Evolutionary conservation across 805 yeast genomes (phyloP).

Genomic region (Sungouiozyma ichnusensis): DNA sequence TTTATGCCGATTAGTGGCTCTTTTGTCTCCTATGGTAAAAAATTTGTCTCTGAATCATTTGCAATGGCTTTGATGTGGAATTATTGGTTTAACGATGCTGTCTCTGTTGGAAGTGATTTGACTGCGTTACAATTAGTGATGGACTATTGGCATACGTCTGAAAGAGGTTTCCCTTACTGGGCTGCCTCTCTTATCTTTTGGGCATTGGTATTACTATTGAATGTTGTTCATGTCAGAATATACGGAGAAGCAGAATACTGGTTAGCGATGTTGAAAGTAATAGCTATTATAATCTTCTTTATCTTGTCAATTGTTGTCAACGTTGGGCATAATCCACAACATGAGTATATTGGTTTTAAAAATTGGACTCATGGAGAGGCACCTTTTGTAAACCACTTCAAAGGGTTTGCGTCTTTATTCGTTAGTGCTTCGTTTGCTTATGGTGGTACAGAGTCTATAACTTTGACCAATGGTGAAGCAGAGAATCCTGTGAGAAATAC

Average conservation of each 20-base stretch:
- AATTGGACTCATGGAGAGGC: constrained; percentile 48
- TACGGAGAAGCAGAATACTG: constrained; percentile 58
- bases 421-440: constrained; percentile 43
- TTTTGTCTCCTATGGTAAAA: constrained; percentile 45
- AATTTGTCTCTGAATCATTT: constrained; percentile 55
- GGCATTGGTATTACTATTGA: constrained; percentile 35
- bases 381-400: constrained; percentile 42
- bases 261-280: constrained; percentile 45
- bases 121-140: constrained; percentile 50
- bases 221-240: constrained; percentile 42
- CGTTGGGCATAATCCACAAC: constrained; percentile 46
- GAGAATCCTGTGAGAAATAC: constrained; percentile 47
- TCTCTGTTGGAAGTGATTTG: constrained; percentile 52
- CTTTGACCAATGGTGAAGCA: constrained; percentile 45
- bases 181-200: constrained; percentile 44
- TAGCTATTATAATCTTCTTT: constrained; percentile 48
- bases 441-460: constrained; percentile 42
- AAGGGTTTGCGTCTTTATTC: constrained; percentile 41
- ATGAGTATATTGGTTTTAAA: constrained; percentile 44
- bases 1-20: constrained; percentile 48
- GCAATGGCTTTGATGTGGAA: constrained; percentile 69
- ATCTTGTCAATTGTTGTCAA: constrained; percentile 46
- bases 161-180: constrained; percentile 36
- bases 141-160: constrained; percentile 35
- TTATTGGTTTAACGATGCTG: constrained; percentile 55